These are phyloP conservation scores for Nicotiana otophora DNA, from an alignment of 257 asterid species.

Conservation along the genomic window DNA sequence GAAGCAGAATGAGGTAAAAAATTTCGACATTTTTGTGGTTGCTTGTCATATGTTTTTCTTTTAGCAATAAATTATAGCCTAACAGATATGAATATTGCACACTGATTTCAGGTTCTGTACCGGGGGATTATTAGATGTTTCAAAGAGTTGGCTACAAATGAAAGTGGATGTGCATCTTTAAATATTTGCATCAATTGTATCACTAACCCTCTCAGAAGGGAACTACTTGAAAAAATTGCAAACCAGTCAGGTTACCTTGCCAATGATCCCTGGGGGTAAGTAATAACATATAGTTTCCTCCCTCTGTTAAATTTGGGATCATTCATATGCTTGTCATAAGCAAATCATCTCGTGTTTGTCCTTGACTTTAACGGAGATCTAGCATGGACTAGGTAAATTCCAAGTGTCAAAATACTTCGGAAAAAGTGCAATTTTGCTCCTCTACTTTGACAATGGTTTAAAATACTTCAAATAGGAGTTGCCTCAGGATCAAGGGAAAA, in stretches of 20 bases:
- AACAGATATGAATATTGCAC: neutral
- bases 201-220: neutral
- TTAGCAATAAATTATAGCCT: neutral
- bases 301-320: no score
- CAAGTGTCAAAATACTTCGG: neutral
- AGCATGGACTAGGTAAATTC: neutral
- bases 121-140: neutral
- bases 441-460: neutral
- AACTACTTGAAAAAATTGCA: neutral
- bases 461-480: neutral
- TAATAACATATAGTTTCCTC: neutral
- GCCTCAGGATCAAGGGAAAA: neutral
- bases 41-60: neutral
- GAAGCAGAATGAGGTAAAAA: conserved; percentile 24
- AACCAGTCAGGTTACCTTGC: neutral
- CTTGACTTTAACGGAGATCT: neutral
- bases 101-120: neutral
- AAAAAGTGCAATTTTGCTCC: neutral
- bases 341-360: neutral
- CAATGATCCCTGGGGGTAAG: neutral
- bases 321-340: neutral
- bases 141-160: neutral
- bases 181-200: neutral
- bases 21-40: neutral
- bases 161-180: conserved; percentile 1